Evolutionary conservation across 2,329 filamentous ascomycete species (phyloP).

Genomic region (Colletotrichum liriopes): DNA sequence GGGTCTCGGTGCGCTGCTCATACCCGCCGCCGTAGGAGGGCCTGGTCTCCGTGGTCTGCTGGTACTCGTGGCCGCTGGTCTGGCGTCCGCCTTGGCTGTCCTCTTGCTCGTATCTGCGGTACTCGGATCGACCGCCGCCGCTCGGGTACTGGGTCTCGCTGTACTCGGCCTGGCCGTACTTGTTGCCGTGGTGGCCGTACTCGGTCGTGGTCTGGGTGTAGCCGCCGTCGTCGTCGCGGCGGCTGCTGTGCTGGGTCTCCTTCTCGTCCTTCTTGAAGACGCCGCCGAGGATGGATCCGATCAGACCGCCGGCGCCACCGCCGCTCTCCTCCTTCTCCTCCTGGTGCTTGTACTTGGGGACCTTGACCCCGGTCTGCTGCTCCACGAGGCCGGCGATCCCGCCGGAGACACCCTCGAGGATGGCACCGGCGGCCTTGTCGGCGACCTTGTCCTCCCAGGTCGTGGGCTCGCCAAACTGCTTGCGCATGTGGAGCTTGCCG

Average conservation of each 20-base stretch:
- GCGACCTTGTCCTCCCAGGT: slow-evolving; percentile 71
- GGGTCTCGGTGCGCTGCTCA: slow-evolving; percentile 71
- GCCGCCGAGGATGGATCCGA: slow-evolving; percentile 78
- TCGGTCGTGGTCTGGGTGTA: slow-evolving; percentile 74
- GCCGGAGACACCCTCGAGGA: slow-evolving; percentile 72
- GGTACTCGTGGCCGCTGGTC: slow-evolving; percentile 69
- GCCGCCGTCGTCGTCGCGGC: slow-evolving; percentile 72
- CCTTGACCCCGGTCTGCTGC: slow-evolving; percentile 61
- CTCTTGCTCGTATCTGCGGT: slow-evolving; percentile 74
- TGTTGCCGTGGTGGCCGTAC: slow-evolving; percentile 70
- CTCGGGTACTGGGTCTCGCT: slow-evolving; percentile 71
- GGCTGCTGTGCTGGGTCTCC: slow-evolving; percentile 67
- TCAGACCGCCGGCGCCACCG: slow-evolving; percentile 77
- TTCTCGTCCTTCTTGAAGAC: slow-evolving; percentile 71
- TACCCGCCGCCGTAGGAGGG: slow-evolving; percentile 69
- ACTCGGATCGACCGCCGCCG: slow-evolving; percentile 72
- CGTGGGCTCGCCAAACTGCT: slow-evolving; percentile 68
- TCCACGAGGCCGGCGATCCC: slow-evolving; percentile 64
- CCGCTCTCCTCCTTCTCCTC: slow-evolving; percentile 60
- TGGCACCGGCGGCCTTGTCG: slow-evolving; percentile 68
- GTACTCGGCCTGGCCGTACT: slow-evolving; percentile 74
- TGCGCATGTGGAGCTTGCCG: slow-evolving; percentile 85
- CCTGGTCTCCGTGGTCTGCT: slow-evolving; percentile 71
- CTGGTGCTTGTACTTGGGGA: slow-evolving; percentile 51
- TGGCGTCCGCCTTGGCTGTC: slow-evolving; percentile 56